Evolutionary conservation across 1,284 basidiomycete genomes (phyloP), one percentile per base, ranked within the genome.

Genomic region (Ceratorhiza oryzae-sativae): DNA sequence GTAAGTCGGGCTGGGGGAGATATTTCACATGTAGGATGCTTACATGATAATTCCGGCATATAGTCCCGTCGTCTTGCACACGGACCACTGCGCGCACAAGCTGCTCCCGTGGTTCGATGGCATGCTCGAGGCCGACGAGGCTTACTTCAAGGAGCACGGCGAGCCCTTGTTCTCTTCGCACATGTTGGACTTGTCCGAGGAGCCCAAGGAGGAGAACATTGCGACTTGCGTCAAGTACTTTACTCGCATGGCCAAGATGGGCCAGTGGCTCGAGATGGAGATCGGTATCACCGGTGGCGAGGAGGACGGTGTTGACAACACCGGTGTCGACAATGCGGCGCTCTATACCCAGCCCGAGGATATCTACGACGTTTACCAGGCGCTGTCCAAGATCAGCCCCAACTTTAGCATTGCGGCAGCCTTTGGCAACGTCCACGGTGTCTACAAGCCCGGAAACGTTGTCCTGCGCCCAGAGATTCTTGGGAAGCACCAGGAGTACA

Each of bases 271-370:
- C 82, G 97, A 99, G 88, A 99, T 99, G 97, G 97, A 99, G 85
- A 99, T 99, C 81, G 97, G 97, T 80, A 99, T 99, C 84, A 99
- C 97, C 73, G 97, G 97, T 81, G 97, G 97, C 80, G 97, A 99
- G 83, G 97, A 99, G 83, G 97, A 99, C 80, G 97, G 97, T 81
- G 97, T 99, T 70, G 95, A 97, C 83, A 97, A 97, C 87, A 91
- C 94, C 75, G 88, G 86, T 72, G 95, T 96, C 77, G 97, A 99
- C 85, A 99, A 98, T 84, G 85, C 90, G 55, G 86, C 89, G 71
- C 86, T 99, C 77, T 99, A 99, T 88, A 99, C 97, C 58, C 97
- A 99, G 83, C 96, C 97, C 72, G 93, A 96, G 81, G 97, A 99
- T 80, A 90, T 98, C 78, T 98, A 86, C 80, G 96, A 98, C 75